phyloP scores from a whole-genome alignment of 108 stramenopile genomes.

The Parmales sp. region DNA sequence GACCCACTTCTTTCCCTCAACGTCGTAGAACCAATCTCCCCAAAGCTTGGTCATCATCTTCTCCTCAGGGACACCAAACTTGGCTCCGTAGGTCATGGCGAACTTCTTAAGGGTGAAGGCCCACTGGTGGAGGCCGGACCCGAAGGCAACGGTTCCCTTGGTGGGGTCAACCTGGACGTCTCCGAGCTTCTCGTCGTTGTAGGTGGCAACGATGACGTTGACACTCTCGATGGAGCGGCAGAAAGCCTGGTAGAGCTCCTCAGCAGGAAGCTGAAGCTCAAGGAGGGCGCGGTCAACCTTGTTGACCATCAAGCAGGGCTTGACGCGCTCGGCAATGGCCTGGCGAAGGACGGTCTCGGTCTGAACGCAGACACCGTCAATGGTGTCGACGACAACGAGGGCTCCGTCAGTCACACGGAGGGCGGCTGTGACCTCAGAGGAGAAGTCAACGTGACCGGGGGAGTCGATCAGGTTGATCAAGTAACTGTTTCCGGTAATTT shows the following conservation, averaged over 20 bases:
- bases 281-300: slow-evolving; percentile 99
- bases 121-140: slow-evolving; percentile 99
- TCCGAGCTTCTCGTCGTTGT: slow-evolving; percentile 93
- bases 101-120: slow-evolving; percentile 99
- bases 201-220: slow-evolving; percentile 99
- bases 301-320: slow-evolving; percentile 99
- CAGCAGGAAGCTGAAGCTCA: slow-evolving; percentile 95
- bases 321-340: slow-evolving; percentile 95
- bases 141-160: slow-evolving; percentile 98
- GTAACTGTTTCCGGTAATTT: slow-evolving; percentile 90
- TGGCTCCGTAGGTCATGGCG: slow-evolving; percentile 94
- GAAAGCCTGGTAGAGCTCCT: slow-evolving; percentile 99
- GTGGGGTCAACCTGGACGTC: slow-evolving; percentile 96
- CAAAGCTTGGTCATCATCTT: slow-evolving; percentile 99
- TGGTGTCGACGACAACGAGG: slow-evolving; percentile 98
- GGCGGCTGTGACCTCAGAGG: slow-evolving; percentile 98
- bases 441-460: slow-evolving; percentile 99
- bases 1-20: slow-evolving; percentile 86
- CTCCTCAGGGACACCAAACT: slow-evolving; percentile 91
- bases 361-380: slow-evolving; percentile 99
- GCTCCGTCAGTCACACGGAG: slow-evolving; percentile 99
- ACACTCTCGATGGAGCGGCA: slow-evolving; percentile 98
- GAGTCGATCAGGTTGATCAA: slow-evolving; percentile 99
- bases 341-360: slow-evolving; percentile 99
- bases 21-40: slow-evolving; percentile 97